A percentile compares a stretch with the other conserved stretches of the same genome.
These are phyloP conservation scores for Rhododendron vialii DNA, from an alignment of 148 eudicot species.

Conservation along the genomic window DNA sequence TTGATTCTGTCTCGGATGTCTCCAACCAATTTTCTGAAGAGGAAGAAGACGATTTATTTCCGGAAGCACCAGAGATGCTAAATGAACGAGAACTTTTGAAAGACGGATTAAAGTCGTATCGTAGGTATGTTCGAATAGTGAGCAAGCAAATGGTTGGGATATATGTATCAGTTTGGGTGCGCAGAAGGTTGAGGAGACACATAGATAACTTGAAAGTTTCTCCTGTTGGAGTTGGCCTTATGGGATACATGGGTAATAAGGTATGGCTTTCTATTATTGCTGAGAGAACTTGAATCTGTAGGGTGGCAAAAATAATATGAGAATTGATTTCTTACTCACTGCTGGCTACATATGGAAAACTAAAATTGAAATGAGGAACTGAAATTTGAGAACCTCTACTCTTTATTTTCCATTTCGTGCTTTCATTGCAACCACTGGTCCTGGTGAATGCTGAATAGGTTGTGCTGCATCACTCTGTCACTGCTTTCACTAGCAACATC, in stretches of 20 bases:
- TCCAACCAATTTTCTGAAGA: slow-evolving; percentile 42
- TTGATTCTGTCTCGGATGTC: slow-evolving; percentile 42
- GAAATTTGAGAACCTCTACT: not conserved
- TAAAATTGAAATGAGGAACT: not conserved
- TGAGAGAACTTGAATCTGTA: not conserved
- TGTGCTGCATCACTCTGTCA: not conserved
- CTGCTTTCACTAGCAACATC: not conserved
- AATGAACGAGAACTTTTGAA: slow-evolving; percentile 4
- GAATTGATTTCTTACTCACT: not conserved
- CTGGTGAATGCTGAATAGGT: not conserved
- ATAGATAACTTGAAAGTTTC: slow-evolving; percentile 72
- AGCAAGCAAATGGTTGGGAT: slow-evolving; percentile 99
- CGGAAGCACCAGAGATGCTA: slow-evolving; percentile 24
- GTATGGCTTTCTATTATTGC: slow-evolving; percentile 24
- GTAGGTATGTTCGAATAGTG: slow-evolving; percentile 71
- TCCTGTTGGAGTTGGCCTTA: slow-evolving; percentile 89
- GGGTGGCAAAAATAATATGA: not conserved
- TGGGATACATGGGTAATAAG: slow-evolving; percentile 99
- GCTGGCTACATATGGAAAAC: not conserved
- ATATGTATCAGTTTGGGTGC: slow-evolving; percentile 84
- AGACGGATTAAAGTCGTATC: slow-evolving; percentile 19
- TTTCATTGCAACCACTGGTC: not conserved
- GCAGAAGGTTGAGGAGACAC: slow-evolving; percentile 67
- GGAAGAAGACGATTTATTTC: slow-evolving; percentile 47
- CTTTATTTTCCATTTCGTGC: not conserved